phyloP scores from a whole-genome alignment of 1,284 basidiomycete species.

The Paramarasmius palmivorus region DNA sequence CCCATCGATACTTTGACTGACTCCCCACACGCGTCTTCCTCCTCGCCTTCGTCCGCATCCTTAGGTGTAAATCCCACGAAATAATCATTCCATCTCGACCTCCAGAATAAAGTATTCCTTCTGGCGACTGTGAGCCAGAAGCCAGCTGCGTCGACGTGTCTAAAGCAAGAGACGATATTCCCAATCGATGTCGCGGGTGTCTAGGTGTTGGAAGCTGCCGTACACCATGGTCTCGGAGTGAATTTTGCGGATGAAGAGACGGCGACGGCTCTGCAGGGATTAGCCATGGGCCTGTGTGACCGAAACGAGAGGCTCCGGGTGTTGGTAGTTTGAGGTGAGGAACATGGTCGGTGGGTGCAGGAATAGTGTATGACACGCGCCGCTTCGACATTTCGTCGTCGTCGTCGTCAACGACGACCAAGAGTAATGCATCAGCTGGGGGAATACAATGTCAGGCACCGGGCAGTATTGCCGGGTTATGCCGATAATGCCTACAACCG shows the following conservation, averaged over 20 bases:
- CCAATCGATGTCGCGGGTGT: conserved; percentile 85
- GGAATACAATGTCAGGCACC: no score
- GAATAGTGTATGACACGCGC: conserved; percentile 86
- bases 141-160: conserved; percentile 79
- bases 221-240: conserved; percentile 19
- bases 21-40: conserved; percentile 25
- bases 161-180: conserved; percentile 82
- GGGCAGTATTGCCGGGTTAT: no score
- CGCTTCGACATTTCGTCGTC: background rate
- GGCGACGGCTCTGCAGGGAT: conserved; percentile 34
- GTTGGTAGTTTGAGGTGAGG: conserved; percentile 75
- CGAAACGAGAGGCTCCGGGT: conserved; percentile 56
- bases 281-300: conserved; percentile 68
- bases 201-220: conserved; percentile 16
- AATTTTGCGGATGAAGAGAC: conserved; percentile 20
- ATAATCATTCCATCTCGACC: conserved; percentile 92
- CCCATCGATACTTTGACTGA: conserved; percentile 55
- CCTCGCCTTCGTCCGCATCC: conserved; percentile 45
- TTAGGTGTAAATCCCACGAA: conserved; percentile 86
- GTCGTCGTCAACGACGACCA: background rate
- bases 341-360: conserved; percentile 62
- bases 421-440: no score
- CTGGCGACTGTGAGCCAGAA: conserved; percentile 59
- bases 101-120: conserved; percentile 92
- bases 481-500: no score